Evolutionary conservation across 106 monocot genomes (phyloP).

Genomic region (Hemerocallis citrina): DNA sequence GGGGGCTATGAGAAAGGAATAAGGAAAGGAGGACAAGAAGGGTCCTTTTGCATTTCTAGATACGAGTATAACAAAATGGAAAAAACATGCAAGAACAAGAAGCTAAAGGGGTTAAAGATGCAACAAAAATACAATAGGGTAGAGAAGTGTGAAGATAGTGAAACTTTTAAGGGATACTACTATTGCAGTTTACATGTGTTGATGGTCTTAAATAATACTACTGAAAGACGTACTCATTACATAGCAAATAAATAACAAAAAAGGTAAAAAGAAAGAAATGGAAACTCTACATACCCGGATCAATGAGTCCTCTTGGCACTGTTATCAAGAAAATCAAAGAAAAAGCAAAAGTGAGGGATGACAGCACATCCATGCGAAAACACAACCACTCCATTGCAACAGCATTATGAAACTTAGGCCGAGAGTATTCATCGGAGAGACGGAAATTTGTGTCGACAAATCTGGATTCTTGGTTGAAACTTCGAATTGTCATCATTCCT

Average conservation of each 20-base stretch:
- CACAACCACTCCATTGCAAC: slow-evolving; percentile 64
- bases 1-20: too few relatives aligned
- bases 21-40: too few relatives aligned
- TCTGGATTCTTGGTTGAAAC: slow-evolving; percentile 49
- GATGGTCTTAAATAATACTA: background rate
- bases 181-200: too few relatives aligned
- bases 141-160: too few relatives aligned
- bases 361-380: slow-evolving; percentile 58
- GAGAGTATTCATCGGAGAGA: slow-evolving; percentile 42
- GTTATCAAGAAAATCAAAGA: slow-evolving; percentile 60
- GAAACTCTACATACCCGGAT: slow-evolving; percentile 61
- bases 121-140: too few relatives aligned
- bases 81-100: too few relatives aligned
- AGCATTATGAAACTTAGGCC: slow-evolving; percentile 57
- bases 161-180: too few relatives aligned
- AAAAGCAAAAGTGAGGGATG: slow-evolving; percentile 56
- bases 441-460: slow-evolving; percentile 41
- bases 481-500: slow-evolving; percentile 65
- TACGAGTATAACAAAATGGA: too few relatives aligned
- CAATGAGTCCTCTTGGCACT: slow-evolving; percentile 54
- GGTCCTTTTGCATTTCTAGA: too few relatives aligned
- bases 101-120: too few relatives aligned
- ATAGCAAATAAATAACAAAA: background rate
- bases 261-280: too few relatives aligned
- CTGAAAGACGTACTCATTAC: too few relatives aligned